Evolutionary conservation across 2,329 filamentous ascomycete species (phyloP), one percentile per base, ranked within the genome.

Genomic region (Xylariaceae sp.): DNA sequence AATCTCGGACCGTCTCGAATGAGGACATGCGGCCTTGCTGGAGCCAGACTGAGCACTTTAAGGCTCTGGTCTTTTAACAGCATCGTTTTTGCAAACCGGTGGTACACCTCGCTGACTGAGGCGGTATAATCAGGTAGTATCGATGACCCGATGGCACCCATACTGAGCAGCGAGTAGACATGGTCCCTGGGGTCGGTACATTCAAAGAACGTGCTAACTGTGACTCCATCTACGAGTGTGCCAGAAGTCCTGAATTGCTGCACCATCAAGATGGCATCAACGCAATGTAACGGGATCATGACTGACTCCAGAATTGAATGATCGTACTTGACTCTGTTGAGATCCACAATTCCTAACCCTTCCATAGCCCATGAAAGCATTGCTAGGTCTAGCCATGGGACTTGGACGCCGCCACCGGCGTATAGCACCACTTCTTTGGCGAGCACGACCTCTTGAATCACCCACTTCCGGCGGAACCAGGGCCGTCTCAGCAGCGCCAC

Each of bases 401-500:
- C 4, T 34, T 58, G 34, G 11, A 58, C 52, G 3, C 49, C 49
- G 7, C 59, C 53, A 13, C 55, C 58, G 2, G 39, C 45, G 49
- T 53, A 51, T 0, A 61, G 50, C n/a, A 58, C 10, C 8, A 50
- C 56, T 11, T 58, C 1, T 1, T 48, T 53, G 0, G 56, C 49
- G 50, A 61, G 59, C 11, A 17, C 49, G 10, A 61, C 45, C 35
- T 61, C 59, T 39, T 58, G 59, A 11, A 61, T 47, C 10, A 61
- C 50, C 59, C 56, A 61, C 30, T 61, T 61, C 3, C 59, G 59
- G 7, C 50, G 56, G 47, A 61, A 61, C 59, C 59, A 61, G 11
- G 59, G 56, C 18, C 56, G 56, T n/a, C 6, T 30, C 6, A 61
- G 30, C 2, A 61, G 53, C 10, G 44, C 44, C 6, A n/a, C 13